These are phyloP conservation scores for Wickerhamiella allomyrinae DNA, from an alignment of 805 yeast species.

Conservation along the genomic window DNA sequence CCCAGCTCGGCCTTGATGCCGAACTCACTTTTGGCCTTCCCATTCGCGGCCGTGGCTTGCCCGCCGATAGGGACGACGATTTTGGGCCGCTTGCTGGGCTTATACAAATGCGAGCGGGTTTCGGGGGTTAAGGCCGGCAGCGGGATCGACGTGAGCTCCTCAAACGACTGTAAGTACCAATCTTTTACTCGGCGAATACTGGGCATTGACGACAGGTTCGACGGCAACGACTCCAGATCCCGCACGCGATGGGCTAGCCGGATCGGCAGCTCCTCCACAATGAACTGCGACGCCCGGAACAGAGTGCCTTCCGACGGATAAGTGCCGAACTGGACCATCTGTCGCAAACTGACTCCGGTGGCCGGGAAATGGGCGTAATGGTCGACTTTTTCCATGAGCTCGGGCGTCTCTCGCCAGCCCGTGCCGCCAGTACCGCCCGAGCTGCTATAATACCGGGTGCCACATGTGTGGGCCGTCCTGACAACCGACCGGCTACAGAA, in stretches of 20 bases:
- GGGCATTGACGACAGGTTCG: constrained; percentile 57
- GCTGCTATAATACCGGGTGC: not conserved
- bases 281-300: constrained; percentile 71
- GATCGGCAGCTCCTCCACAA: constrained; percentile 76
- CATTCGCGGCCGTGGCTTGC: too few species aligned
- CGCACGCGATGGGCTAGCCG: constrained; percentile 74
- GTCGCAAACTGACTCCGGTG: constrained; percentile 69
- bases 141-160: constrained; percentile 51
- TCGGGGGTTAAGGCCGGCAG: constrained; percentile 39
- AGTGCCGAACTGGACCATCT: constrained; percentile 85
- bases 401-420: constrained; percentile 16
- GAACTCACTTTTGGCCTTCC: constrained; percentile 15
- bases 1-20: constrained; percentile 24
- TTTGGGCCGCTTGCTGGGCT: constrained; percentile 11
- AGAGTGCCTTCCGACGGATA: constrained; percentile 63
- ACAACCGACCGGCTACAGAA: not conserved
- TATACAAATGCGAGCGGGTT: constrained; percentile 20
- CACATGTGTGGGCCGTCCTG: not conserved
- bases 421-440: not conserved
- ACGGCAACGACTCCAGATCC: constrained; percentile 68
- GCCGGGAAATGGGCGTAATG: constrained; percentile 63
- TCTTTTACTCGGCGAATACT: constrained; percentile 62
- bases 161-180: constrained; percentile 87
- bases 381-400: constrained; percentile 41
- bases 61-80: constrained; percentile 12